Percentiles rank a stretch among this genome's conserved stretches.
These are phyloP conservation scores for Aspergillus versicolor DNA, from an alignment of 2,329 filamentous ascomycete species.

Conservation along the genomic window DNA sequence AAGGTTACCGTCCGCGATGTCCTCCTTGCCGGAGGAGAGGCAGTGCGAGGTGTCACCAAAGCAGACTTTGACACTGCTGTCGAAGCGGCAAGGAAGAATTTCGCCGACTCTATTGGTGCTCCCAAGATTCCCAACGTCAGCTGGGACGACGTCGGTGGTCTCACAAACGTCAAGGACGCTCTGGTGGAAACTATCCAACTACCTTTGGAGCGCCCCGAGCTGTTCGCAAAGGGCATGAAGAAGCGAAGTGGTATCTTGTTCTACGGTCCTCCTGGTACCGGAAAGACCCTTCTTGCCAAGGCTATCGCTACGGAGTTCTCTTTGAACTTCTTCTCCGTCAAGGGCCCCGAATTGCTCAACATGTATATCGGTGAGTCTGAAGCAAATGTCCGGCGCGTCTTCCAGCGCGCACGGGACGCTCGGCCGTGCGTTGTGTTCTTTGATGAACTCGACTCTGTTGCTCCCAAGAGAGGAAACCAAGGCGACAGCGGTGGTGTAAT, in stretches of 20 bases:
- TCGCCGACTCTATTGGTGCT: slow-evolving; percentile 93
- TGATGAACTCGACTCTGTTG: slow-evolving; percentile 95
- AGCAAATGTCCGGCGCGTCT: slow-evolving; percentile 98
- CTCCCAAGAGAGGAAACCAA: slow-evolving; percentile 94
- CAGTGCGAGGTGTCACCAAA: slow-evolving; percentile 74
- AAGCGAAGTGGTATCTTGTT: slow-evolving; percentile 98
- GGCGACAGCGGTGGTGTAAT: slow-evolving; percentile 97
- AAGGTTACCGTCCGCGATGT: slow-evolving; percentile 73
- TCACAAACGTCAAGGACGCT: slow-evolving; percentile 94
- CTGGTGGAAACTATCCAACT: slow-evolving; percentile 95
- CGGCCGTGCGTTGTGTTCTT: slow-evolving; percentile 98
- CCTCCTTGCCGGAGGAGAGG: slow-evolving; percentile 80
- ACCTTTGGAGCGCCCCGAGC: slow-evolving; percentile 83
- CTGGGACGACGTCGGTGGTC: slow-evolving; percentile 93
- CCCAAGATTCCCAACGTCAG: slow-evolving; percentile 97
- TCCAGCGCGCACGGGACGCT: slow-evolving; percentile 96
- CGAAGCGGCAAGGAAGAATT: slow-evolving; percentile 94
- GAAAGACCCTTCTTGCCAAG: slow-evolving; percentile 99
- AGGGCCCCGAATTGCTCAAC: slow-evolving; percentile 94
- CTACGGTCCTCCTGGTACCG: slow-evolving; percentile 97
- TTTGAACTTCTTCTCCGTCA: slow-evolving; percentile 99
- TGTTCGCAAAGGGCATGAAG: slow-evolving; percentile 97
- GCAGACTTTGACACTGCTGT: slow-evolving; percentile 90
- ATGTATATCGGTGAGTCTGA: slow-evolving; percentile 99
- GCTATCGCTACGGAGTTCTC: slow-evolving; percentile 98